phyloP scores from a whole-genome alignment of 108 stramenopile genomes.

The Nitzschia sp. region DNA sequence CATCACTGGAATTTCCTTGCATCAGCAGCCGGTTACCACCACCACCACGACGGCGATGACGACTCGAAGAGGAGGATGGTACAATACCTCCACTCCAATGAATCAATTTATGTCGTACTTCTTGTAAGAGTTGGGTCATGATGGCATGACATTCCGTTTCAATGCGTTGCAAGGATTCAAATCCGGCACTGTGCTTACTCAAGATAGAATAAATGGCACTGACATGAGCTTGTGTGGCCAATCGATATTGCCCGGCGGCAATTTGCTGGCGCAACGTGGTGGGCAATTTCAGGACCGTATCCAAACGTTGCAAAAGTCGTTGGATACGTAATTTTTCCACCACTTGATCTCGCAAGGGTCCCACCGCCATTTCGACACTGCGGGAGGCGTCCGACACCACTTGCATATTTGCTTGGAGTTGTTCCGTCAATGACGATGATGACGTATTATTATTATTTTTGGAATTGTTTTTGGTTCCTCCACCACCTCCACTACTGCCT shows the following conservation, averaged over 20 bases:
- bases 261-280: constrained; percentile 63
- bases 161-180: constrained; percentile 79
- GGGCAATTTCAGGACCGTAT: constrained; percentile 74
- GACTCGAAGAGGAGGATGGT: too few species aligned
- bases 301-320: constrained; percentile 74
- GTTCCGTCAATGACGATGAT: too few species aligned
- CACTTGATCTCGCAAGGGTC: constrained; percentile 65
- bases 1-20: neutral
- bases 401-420: constrained; percentile 49
- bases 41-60: too few species aligned
- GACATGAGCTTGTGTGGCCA: constrained; percentile 61
- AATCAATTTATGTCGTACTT: constrained; percentile 51
- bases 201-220: constrained; percentile 70
- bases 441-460: too few species aligned
- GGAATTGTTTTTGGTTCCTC: constrained; percentile 42
- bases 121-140: constrained; percentile 44
- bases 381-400: constrained; percentile 32
- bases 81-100: constrained; percentile 61
- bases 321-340: constrained; percentile 82
- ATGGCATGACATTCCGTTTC: constrained; percentile 75
- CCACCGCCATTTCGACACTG: constrained; percentile 53
- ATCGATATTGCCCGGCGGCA: constrained; percentile 48
- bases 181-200: constrained; percentile 74
- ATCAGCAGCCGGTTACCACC: neutral
- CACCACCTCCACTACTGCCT: too few species aligned